phyloP scores from a whole-genome alignment of 73 alveolate species.

The Halteria grandinella region DNA sequence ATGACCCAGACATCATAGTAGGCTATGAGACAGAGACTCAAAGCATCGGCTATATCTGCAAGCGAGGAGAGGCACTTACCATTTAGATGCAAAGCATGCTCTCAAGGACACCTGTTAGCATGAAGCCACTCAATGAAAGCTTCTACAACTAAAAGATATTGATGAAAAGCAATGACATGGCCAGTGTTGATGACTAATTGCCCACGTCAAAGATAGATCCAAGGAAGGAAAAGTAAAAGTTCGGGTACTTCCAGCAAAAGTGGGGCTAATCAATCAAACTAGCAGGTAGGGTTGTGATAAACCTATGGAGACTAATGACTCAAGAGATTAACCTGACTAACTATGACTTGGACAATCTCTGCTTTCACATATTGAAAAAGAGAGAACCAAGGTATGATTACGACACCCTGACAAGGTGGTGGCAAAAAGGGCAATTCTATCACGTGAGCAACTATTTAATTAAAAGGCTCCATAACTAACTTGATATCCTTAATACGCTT shows the following conservation, averaged over 20 bases:
- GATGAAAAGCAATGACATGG: not conserved
- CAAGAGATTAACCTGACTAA: constrained; percentile 73
- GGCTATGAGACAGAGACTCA: constrained; percentile 84
- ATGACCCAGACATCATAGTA: constrained; percentile 87
- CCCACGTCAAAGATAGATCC: not conserved
- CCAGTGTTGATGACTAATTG: constrained; percentile 1
- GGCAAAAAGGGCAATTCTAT: constrained; percentile 35
- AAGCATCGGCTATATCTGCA: constrained; percentile 80
- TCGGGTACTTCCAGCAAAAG: constrained; percentile 65
- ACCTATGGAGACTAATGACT: constrained; percentile 74
- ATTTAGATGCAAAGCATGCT: constrained; percentile 66
- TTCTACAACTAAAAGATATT: constrained; percentile 58
- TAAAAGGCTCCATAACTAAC: not conserved
- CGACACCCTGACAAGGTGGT: constrained; percentile 53
- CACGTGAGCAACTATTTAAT: not conserved
- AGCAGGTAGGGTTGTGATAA: constrained; percentile 80
- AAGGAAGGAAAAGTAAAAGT: constrained; percentile 48
- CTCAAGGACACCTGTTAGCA: constrained; percentile 69
- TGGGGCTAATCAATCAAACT: constrained; percentile 68
- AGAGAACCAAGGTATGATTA: constrained; percentile 80
- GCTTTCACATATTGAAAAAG: constrained; percentile 73
- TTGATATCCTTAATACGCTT: constrained; percentile 26
- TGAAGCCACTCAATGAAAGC: constrained; percentile 61
- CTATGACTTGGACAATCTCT: constrained; percentile 80
- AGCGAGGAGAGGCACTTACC: constrained; percentile 76